Evolutionary conservation across 805 yeast species (phyloP).

Genomic region (Millerozyma miso): DNA sequence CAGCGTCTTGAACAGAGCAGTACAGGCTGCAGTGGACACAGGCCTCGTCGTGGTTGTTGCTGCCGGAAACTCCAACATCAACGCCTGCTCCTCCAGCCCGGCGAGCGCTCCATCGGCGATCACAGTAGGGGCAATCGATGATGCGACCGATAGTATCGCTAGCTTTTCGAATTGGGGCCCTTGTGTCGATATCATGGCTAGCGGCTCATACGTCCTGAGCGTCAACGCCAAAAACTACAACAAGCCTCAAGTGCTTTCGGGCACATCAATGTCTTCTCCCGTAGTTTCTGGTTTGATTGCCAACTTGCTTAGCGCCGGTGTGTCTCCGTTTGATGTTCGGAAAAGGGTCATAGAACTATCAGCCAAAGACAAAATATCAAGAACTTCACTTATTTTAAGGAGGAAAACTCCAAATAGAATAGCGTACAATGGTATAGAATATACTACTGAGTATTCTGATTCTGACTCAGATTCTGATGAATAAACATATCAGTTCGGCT

Average conservation of each 20-base stretch:
- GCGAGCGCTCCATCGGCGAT: constrained; percentile 71
- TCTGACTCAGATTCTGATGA: constrained; percentile 7
- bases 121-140: constrained; percentile 88
- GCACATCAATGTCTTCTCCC: constrained; percentile 83
- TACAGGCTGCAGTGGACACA: constrained; percentile 66
- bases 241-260: constrained; percentile 45
- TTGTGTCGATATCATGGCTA: constrained; percentile 85
- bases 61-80: constrained; percentile 76
- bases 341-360: constrained; percentile 41
- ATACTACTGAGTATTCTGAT: constrained; percentile 1
- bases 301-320: constrained; percentile 49
- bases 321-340: constrained; percentile 39
- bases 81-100: constrained; percentile 85
- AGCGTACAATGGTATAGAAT: constrained; percentile 27
- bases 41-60: constrained; percentile 77
- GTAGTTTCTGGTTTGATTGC: constrained; percentile 65
- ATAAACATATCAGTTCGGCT: neutral
- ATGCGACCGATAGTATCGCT: constrained; percentile 64
- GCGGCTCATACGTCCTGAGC: constrained; percentile 69
- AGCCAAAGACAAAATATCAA: constrained; percentile 44
- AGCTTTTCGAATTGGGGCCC: constrained; percentile 86
- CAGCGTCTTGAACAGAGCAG: constrained; percentile 65
- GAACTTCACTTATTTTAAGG: constrained; percentile 40
- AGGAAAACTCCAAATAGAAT: constrained; percentile 61
- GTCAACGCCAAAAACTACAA: constrained; percentile 32